phyloP scores from a whole-genome alignment of 2,329 filamentous ascomycete genomes.

The Alternaria atra region DNA sequence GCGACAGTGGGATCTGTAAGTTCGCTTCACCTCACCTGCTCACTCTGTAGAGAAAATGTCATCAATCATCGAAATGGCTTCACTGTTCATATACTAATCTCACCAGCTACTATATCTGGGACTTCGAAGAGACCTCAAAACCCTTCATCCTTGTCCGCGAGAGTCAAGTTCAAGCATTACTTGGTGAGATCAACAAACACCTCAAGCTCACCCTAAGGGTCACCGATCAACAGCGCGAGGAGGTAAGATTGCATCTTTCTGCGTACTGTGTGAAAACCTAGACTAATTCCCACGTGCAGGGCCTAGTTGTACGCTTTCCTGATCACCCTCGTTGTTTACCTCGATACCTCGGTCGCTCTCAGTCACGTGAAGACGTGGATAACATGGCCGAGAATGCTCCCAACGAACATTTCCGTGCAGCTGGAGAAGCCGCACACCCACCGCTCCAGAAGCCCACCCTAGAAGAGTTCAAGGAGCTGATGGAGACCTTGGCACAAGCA shows the following conservation, averaged over 20 bases:
- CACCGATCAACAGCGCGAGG: constrained; percentile 61
- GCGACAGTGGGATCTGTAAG: constrained; percentile 80
- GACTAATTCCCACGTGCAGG: constrained; percentile 28
- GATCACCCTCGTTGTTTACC: constrained; percentile 69
- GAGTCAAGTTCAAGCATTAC: constrained; percentile 69
- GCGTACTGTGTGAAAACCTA: neutral
- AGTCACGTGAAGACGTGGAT: constrained; percentile 57
- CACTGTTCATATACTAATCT: neutral
- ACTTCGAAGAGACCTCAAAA: constrained; percentile 51
- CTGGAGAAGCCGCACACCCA: constrained; percentile 29
- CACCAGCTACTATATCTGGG: constrained; percentile 72
- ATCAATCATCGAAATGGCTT: constrained; percentile 7
- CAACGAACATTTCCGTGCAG: constrained; percentile 16
- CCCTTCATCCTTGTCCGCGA: constrained; percentile 74
- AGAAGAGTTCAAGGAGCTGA: constrained; percentile 63
- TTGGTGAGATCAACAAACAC: constrained; percentile 69
- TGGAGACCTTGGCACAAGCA: constrained; percentile 62
- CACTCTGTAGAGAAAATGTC: neutral
- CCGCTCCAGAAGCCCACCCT: constrained; percentile 50
- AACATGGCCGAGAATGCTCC: constrained; percentile 42
- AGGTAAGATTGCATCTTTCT: constrained; percentile 19
- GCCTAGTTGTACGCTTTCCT: constrained; percentile 70
- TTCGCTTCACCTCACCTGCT: constrained; percentile 39
- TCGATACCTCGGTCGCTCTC: constrained; percentile 70
- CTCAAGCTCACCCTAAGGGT: constrained; percentile 66